These are phyloP conservation scores for Fusarium nisikadoi DNA, from an alignment of 2,329 filamentous ascomycete species.

Conservation along the genomic window DNA sequence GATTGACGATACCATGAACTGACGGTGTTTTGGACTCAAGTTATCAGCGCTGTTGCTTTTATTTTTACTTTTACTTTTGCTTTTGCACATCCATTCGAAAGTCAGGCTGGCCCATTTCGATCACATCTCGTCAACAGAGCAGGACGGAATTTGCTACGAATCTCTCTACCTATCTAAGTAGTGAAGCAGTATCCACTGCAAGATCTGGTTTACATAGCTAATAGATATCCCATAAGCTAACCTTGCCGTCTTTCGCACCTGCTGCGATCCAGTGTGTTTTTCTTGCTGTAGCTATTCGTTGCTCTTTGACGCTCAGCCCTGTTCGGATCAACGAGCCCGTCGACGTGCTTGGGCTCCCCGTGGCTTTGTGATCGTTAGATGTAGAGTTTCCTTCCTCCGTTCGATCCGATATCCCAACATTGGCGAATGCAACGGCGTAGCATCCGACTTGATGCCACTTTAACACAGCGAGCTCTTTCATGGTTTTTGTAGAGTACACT, in stretches of 20 bases:
- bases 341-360: neutral
- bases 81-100: neutral
- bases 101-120: neutral
- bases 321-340: constrained; percentile 4
- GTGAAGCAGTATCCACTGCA: neutral
- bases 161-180: neutral
- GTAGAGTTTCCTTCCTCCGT: neutral
- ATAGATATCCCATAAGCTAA: constrained; percentile 96
- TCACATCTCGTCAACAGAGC: neutral
- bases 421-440: constrained; percentile 81
- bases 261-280: constrained; percentile 88
- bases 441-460: constrained; percentile 95
- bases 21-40: neutral
- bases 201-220: constrained; percentile 50
- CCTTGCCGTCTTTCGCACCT: constrained; percentile 93
- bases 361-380: neutral
- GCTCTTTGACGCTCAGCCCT: constrained; percentile 64
- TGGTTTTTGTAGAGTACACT: constrained; percentile 81
- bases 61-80: neutral
- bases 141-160: neutral
- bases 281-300: constrained; percentile 71
- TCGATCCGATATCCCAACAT: constrained; percentile 44
- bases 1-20: neutral
- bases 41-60: neutral
- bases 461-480: constrained; percentile 89